Base-by-base conservation (phyloP, 2,329 filamentous ascomycete species). In the Phaeophleospora eucalypticola region DNA sequence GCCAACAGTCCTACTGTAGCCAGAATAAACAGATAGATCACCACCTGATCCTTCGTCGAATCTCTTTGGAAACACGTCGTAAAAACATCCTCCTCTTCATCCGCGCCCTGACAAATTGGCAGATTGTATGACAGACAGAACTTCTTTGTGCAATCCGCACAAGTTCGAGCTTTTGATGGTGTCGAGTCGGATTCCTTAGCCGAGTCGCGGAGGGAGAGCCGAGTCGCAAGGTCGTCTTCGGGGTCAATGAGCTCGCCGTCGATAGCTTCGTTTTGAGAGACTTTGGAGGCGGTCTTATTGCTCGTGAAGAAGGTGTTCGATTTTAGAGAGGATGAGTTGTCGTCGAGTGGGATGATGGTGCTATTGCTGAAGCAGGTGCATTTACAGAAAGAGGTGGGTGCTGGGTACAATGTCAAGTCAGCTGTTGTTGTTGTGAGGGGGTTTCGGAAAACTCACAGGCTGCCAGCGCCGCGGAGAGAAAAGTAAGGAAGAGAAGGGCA, bases 21-120 rank as follows among this genome's bases (percentile, higher is more conserved):
- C 49, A 81, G 69, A 35, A 86, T 82, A 60, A 86, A 86, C 19
- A 83, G 75, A 49, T 80, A 78, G 2, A 86, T 82, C 2, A 86
- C 79, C 1, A 78, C 75, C 61, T 83, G 72, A 56, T 86, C 82
- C 60, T 85, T 85, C 15, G 76, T 71, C n/a, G 80, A 83, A 62
- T 86, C 82, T 45, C 82, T 70, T 60, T 85, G 82, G 59, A 85
- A 85, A 67, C 82, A 86, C 8, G 78, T 81, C 4, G 82, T 81
- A 48, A 80, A 75, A 3, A 86, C 76, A 61, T 85, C 80, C 58
- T 84, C 80, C 39, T 82, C 80, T 58, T 82, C 80, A 29, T 29
- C 24, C 57, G 77, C 79, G 16, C 76, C 79, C 27, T 51, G 45
- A 24, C 82, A 85, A 43, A 81, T 78, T 1, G 79, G 78, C 39